Evolutionary conservation across 1,139 yeast species (phyloP).

Genomic region (Debaryomyces nepalensis): DNA sequence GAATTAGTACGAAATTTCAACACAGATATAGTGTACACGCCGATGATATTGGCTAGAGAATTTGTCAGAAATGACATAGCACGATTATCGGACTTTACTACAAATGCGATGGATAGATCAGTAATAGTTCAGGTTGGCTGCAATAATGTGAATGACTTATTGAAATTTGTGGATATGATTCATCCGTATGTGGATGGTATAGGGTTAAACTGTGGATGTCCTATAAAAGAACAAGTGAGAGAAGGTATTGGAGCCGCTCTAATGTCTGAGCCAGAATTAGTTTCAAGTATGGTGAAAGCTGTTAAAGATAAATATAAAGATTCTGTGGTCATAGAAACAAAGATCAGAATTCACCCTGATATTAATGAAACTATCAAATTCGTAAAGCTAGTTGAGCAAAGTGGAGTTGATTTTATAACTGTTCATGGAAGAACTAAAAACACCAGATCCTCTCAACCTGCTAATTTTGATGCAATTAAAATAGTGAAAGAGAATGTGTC

Average conservation of each 20-base stretch:
- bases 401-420: conserved; percentile 92
- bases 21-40: conserved; percentile 87
- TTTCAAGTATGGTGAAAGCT: conserved; percentile 80
- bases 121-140: conserved; percentile 91
- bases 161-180: conserved; percentile 87
- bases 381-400: conserved; percentile 73
- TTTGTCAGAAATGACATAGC: conserved; percentile 87
- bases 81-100: conserved; percentile 80
- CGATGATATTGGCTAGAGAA: conserved; percentile 95
- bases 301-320: conserved; percentile 78
- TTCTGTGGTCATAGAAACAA: conserved; percentile 78
- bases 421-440: conserved; percentile 91
- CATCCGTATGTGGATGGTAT: conserved; percentile 90
- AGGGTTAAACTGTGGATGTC: conserved; percentile 97
- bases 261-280: conserved; percentile 81
- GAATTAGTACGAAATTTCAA: conserved; percentile 74
- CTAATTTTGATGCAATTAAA: conserved; percentile 79
- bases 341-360: conserved; percentile 85
- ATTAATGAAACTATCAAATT: conserved; percentile 71
- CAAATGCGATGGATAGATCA: conserved; percentile 69
- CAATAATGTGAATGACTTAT: conserved; percentile 80
- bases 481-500: conserved; percentile 60
- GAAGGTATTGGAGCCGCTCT: conserved; percentile 98
- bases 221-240: conserved; percentile 90
- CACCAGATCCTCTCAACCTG: conserved; percentile 85